These are phyloP conservation scores for Phialophora expanda DNA, from an alignment of 2,329 filamentous ascomycete genomes.

Conservation along the genomic window DNA sequence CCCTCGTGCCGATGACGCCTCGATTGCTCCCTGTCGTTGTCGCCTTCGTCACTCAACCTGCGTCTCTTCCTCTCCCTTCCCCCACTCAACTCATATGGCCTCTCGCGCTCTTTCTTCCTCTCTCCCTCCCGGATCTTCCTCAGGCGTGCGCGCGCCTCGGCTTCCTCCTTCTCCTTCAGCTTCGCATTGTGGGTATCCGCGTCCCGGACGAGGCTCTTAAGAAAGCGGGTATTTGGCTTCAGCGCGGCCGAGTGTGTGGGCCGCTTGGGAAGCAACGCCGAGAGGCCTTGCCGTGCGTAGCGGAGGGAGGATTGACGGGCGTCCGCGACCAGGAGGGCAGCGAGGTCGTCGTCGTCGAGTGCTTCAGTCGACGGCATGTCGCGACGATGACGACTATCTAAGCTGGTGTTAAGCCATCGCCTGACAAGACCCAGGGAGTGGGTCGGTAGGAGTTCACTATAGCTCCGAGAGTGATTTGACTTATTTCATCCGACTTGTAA, in stretches of 20 bases:
- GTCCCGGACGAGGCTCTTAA: conserved; percentile 85
- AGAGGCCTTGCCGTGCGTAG: conserved; percentile 75
- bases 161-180: conserved; percentile 79
- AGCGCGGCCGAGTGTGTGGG: conserved; percentile 70
- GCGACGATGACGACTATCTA: neutral
- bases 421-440: neutral
- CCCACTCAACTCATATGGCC: conserved; percentile 1
- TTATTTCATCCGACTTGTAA: neutral
- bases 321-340: conserved; percentile 77
- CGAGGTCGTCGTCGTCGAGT: conserved; percentile 61
- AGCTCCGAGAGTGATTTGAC: neutral
- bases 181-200: conserved; percentile 89
- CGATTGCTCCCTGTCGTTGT: conserved; percentile 37
- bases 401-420: neutral
- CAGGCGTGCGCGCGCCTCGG: conserved; percentile 75
- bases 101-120: conserved; percentile 38
- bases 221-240: conserved; percentile 89
- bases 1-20: conserved; percentile 8
- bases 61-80: conserved; percentile 37
- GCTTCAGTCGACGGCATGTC: conserved; percentile 29
- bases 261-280: conserved; percentile 66
- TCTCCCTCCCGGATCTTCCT: conserved; percentile 61
- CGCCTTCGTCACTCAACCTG: conserved; percentile 40
- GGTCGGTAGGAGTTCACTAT: neutral
- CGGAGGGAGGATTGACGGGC: conserved; percentile 74